Evolutionary conservation across 192 early-diverging fungal genomes (phyloP).

Genomic region (Coemansia sp.): DNA sequence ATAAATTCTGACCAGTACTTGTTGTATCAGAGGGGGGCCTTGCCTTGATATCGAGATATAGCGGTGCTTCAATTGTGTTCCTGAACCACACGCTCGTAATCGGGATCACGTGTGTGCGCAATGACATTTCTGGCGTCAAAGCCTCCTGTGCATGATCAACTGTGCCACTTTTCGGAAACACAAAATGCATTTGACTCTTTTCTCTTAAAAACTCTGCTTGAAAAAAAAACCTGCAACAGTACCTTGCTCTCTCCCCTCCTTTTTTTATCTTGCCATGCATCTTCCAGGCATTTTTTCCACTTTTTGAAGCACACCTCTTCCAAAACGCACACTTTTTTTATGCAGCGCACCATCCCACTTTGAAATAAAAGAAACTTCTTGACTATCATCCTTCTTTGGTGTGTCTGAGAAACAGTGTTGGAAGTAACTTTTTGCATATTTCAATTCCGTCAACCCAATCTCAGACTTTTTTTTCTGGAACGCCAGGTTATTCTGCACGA

Average conservation of each 20-base stretch:
- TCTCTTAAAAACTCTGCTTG: not conserved
- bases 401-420: not conserved
- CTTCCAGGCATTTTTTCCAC: not conserved
- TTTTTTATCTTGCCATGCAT: conserved; percentile 5
- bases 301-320: not conserved
- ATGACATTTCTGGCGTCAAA: not conserved
- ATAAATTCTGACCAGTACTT: not conserved
- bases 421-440: conserved; percentile 1
- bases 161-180: conserved; percentile 11
- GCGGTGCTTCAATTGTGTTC: no score
- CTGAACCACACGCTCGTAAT: conserved; percentile 1
- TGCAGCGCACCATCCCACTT: not conserved
- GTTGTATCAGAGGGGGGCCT: no score
- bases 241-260: not conserved
- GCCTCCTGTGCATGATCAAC: conserved; percentile 42
- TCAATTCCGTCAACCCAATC: not conserved
- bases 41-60: not conserved
- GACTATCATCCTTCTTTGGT: not conserved
- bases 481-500: conserved; percentile 3
- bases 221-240: no score
- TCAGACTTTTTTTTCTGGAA: conserved; percentile 8
- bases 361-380: not conserved
- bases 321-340: not conserved
- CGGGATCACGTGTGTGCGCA: conserved; percentile 34
- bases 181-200: conserved; percentile 14